Evolutionary conservation across 1,284 basidiomycete genomes (phyloP).

Genomic region (Somion occarium): DNA sequence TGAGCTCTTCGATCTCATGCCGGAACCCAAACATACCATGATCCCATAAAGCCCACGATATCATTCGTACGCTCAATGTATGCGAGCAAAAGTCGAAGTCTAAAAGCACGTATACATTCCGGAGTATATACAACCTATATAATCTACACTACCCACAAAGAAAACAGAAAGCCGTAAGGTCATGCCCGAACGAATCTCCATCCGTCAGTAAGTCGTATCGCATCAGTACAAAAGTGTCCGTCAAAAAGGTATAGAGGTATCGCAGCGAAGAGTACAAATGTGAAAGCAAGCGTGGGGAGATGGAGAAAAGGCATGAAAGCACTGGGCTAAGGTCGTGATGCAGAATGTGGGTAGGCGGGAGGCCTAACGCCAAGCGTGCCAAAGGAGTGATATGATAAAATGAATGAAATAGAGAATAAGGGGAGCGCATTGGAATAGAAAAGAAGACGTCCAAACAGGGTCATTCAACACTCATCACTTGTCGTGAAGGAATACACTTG

Average conservation of each 20-base stretch:
- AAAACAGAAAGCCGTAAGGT: conserved; percentile 1
- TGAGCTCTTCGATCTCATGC: no score
- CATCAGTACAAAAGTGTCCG: background rate
- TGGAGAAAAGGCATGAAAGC: background rate
- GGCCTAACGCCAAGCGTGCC: background rate
- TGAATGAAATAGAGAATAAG: background rate
- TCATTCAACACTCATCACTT: conserved; percentile 3
- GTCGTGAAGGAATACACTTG: conserved; percentile 1
- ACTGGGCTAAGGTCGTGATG: background rate
- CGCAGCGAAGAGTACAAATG: background rate
- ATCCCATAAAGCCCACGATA: no score
- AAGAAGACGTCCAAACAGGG: conserved; percentile 1
- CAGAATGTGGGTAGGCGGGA: background rate
- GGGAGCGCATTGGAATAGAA: background rate
- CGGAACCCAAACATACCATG: no score
- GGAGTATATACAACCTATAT: conserved; percentile 5
- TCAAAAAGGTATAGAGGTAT: conserved; percentile 3
- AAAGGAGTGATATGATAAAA: background rate
- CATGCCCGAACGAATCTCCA: conserved; percentile 1
- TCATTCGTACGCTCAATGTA: no score
- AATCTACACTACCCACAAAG: conserved; percentile 11
- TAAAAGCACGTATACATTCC: conserved; percentile 4
- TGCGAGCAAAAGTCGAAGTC: no score
- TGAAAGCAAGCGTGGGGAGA: background rate
- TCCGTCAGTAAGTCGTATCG: background rate